phyloP scores from a whole-genome alignment of 73 alveolate genomes.

The Urostyla sp. region DNA sequence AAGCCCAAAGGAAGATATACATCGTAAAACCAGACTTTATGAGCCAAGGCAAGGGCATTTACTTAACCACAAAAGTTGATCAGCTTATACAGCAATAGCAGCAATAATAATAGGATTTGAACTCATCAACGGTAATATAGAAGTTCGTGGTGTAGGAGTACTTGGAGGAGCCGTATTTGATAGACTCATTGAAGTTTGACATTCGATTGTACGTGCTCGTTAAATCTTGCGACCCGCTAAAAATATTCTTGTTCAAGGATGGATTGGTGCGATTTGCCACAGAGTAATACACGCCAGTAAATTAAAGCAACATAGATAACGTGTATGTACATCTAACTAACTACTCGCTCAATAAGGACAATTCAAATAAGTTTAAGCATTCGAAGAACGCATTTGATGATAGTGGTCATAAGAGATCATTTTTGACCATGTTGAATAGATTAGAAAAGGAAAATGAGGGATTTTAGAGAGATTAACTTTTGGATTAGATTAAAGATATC shows the following conservation, averaged over 20 bases:
- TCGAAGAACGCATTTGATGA: slow-evolving; percentile 66
- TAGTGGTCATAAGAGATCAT: slow-evolving; percentile 61
- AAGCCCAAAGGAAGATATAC: too few relatives aligned
- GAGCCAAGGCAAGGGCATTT: slow-evolving; percentile 72
- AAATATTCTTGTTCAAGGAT: slow-evolving; percentile 80
- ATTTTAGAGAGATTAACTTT: slow-evolving; percentile 26
- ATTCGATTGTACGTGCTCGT: slow-evolving; percentile 85
- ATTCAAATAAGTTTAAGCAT: slow-evolving; percentile 40
- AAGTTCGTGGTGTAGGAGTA: slow-evolving; percentile 77
- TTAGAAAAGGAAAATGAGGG: slow-evolving; percentile 40
- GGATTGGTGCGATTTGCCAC: slow-evolving; percentile 91
- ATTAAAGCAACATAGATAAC: slow-evolving; percentile 62
- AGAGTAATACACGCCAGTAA: slow-evolving; percentile 61
- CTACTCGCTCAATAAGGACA: slow-evolving; percentile 88
- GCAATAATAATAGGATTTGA: too few relatives aligned
- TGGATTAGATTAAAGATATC: slow-evolving; percentile 59
- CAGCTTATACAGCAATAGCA: slow-evolving; percentile 23
- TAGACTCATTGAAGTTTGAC: slow-evolving; percentile 85
- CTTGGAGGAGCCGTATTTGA: slow-evolving; percentile 81
- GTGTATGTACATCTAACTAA: slow-evolving; percentile 87
- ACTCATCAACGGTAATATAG: slow-evolving; percentile 28
- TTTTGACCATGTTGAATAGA: slow-evolving; percentile 34
- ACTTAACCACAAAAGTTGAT: slow-evolving; percentile 54
- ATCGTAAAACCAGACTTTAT: slow-evolving; percentile 66
- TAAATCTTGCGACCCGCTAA: slow-evolving; percentile 84